Conservation (phyloP, 768 basidiomycete species). For the Kwoniella heveanensis region DNA sequence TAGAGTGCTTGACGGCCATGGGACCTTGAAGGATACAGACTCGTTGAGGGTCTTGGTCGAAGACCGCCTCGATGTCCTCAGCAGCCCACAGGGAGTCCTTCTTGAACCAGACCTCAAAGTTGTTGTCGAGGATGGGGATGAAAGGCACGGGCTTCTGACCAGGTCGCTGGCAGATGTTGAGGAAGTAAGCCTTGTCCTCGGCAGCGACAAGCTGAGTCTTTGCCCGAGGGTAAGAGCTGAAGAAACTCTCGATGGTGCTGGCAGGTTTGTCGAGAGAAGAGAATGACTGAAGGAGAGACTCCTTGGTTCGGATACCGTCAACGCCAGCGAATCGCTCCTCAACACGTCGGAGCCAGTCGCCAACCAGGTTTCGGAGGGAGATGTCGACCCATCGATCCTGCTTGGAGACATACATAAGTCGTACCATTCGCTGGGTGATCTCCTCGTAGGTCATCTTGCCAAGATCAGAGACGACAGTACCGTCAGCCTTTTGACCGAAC, state of each 20-base stretch:
- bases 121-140: slow-evolving; percentile 90
- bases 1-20: slow-evolving; percentile 85
- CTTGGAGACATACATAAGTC: slow-evolving; percentile 90
- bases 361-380: slow-evolving; percentile 86
- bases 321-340: slow-evolving; percentile 94
- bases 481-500: slow-evolving; percentile 95
- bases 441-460: slow-evolving; percentile 99
- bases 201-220: slow-evolving; percentile 82
- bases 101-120: slow-evolving; percentile 99
- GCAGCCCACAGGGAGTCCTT: slow-evolving; percentile 99
- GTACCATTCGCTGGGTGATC: slow-evolving; percentile 83
- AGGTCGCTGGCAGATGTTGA: slow-evolving; percentile 90
- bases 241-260: slow-evolving; percentile 70
- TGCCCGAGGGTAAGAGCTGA: slow-evolving; percentile 79
- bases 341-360: slow-evolving; percentile 94
- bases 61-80: slow-evolving; percentile 97
- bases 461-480: slow-evolving; percentile 76
- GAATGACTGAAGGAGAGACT: slow-evolving; percentile 83
- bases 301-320: slow-evolving; percentile 71
- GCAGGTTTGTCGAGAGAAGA: slow-evolving; percentile 77
- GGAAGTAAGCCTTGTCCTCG: slow-evolving; percentile 93
- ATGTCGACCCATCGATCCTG: slow-evolving; percentile 91
- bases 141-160: slow-evolving; percentile 99
- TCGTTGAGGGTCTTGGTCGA: slow-evolving; percentile 97
- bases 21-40: slow-evolving; percentile 98